Evolutionary conservation across 305 asterid genomes (phyloP).

Genomic region (Fraxinus nigra): DNA sequence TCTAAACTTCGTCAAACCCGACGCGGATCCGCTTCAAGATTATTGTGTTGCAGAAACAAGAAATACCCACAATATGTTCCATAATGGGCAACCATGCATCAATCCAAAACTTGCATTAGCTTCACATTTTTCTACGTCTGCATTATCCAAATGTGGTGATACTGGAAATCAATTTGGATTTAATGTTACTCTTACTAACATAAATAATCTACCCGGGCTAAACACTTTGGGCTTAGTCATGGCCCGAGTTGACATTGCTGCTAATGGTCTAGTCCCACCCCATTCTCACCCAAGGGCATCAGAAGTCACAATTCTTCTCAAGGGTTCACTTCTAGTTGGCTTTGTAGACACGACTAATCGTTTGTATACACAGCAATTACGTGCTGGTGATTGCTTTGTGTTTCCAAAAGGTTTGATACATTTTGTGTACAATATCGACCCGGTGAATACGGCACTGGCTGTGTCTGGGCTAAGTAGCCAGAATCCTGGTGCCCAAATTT

Average conservation of each 20-base stretch:
- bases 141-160: conserved; percentile 42
- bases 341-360: conserved; percentile 48
- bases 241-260: conserved; percentile 55
- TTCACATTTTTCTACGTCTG: conserved; percentile 51
- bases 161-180: conserved; percentile 35
- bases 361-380: conserved; percentile 39
- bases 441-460: conserved; percentile 28
- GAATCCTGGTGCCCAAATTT: conserved; percentile 55
- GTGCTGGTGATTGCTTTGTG: conserved; percentile 50
- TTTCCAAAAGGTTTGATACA: conserved; percentile 59
- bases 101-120: conserved; percentile 32
- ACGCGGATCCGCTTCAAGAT: conserved; percentile 56
- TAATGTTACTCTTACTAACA: conserved; percentile 39
- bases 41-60: conserved; percentile 48
- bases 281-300: conserved; percentile 80
- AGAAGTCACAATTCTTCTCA: conserved; percentile 51
- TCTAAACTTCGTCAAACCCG: conserved; percentile 25
- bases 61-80: conserved; percentile 20
- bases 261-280: conserved; percentile 48
- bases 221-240: conserved; percentile 62
- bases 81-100: conserved; percentile 54
- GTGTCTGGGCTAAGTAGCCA: conserved; percentile 62
- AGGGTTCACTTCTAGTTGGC: conserved; percentile 56
- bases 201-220: conserved; percentile 46
- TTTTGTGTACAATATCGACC: conserved; percentile 45